Conservation (phyloP, 1,284 basidiomycete species). For the Cutaneotrichosporon sp. region DNA sequence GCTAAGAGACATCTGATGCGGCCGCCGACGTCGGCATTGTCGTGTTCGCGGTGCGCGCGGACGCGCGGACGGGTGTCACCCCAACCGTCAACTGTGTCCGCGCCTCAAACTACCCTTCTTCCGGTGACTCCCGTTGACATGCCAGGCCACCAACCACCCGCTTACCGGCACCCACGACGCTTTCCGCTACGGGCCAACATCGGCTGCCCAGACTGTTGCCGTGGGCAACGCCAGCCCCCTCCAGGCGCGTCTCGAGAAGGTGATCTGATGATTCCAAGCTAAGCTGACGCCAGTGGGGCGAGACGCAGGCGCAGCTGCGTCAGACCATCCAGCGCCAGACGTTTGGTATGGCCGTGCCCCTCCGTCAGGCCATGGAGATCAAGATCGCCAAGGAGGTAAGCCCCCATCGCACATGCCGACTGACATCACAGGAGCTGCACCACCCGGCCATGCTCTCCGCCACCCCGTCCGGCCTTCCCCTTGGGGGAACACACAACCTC, state of each 20-base stretch:
- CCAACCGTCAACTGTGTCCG: not conserved
- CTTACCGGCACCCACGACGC: constrained; percentile 48
- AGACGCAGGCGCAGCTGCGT: constrained; percentile 83
- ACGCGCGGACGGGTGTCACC: not conserved
- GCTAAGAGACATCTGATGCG: not conserved
- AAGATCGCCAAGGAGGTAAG: constrained; percentile 75
- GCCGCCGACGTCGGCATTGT: not conserved
- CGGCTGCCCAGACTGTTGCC: constrained; percentile 41
- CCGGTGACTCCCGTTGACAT: not conserved
- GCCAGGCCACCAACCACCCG: constrained; percentile 47
- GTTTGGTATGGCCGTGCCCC: constrained; percentile 82
- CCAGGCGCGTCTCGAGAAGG: constrained; percentile 51
- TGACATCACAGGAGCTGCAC: constrained; percentile 35
- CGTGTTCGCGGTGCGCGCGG: not conserved
- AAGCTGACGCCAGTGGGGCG: constrained; percentile 70
- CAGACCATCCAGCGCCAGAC: constrained; percentile 80
- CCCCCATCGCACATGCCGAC: constrained; percentile 15
- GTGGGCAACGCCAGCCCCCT: constrained; percentile 40
- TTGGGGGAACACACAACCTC: constrained; percentile 62
- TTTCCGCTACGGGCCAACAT: constrained; percentile 46
- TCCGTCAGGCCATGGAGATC: constrained; percentile 89
- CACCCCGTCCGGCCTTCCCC: constrained; percentile 41
- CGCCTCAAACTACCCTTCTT: not conserved
- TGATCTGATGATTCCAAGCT: constrained; percentile 20
- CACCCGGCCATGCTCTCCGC: constrained; percentile 44